Evolutionary conservation across 495 filamentous ascomycete species (phyloP), one percentile per base, ranked within the genome.

Genomic region (Aspergillus hancockii): DNA sequence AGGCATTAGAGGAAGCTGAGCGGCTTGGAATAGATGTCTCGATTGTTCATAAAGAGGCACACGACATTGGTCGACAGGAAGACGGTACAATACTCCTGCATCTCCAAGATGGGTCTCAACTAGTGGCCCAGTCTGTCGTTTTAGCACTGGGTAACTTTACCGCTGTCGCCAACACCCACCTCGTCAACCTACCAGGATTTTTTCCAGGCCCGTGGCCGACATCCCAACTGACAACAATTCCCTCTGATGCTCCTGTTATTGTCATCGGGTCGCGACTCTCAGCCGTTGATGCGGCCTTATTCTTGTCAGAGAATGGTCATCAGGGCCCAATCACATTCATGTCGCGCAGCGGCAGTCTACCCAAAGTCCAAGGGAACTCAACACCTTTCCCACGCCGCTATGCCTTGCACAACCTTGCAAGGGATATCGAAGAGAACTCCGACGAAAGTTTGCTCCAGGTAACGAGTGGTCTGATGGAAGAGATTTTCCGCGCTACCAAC

Each of bases 301-400:
- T 13, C 25, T 40, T 55, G 1, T n/a, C 23, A 3, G 10, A 46
- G 8, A 46, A 32, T 47, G 53, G 53, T 2, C 53, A 55, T 21
- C 53, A 47, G 13, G 53, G 53, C 38, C 36, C 53, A 8, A 55
- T 55, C 22, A 55, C 53, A 1, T 47, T 55, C 40, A 55, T 55
- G 53, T 55, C 53, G 23, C 36, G 53, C 8, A 55, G 53, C 25
- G 53, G 53, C 22, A n/a, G 53, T 30, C 22, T 55, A 7, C 53
- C 53, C 28, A 55, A 43, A 32, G 53, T 55, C 16, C 53, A 55
- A 32, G 53, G 53, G 8, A 16, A 38, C 14, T 13, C 53, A 9
- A 19, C 22, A 4, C 53, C 53, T 16, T 55, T 55, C 23, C 16
- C 53, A 2, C 53, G 53, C 7, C 53, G 53, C 13, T 46, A 55